phyloP scores from a whole-genome alignment of 768 basidiomycete genomes.

The Termitomyces sp. region DNA sequence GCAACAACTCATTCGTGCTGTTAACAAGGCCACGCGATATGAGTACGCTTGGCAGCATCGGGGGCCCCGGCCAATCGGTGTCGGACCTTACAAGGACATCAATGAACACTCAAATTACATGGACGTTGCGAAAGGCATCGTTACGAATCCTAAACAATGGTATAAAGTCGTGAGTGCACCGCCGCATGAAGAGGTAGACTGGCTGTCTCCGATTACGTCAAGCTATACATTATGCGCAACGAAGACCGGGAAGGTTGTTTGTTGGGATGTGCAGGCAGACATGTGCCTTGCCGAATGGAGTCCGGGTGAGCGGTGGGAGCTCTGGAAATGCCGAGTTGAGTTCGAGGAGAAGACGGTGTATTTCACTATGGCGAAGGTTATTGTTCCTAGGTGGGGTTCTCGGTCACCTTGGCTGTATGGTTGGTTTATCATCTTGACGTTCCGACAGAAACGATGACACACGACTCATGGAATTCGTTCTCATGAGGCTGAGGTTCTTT shows the following conservation, averaged over 20 bases:
- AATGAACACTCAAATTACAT: conserved; percentile 33
- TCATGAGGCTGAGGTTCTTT: conserved; percentile 63
- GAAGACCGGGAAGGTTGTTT: conserved; percentile 69
- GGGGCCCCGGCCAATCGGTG: conserved; percentile 46
- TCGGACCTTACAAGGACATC: conserved; percentile 22
- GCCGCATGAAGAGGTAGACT: conserved; percentile 65
- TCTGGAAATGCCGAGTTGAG: conserved; percentile 77
- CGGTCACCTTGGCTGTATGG: not conserved
- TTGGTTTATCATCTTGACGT: conserved; percentile 1
- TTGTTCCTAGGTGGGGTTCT: conserved; percentile 41
- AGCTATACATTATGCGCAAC: conserved; percentile 75
- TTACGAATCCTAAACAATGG: conserved; percentile 31
- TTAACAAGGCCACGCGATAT: conserved; percentile 56
- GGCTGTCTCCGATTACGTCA: conserved; percentile 72
- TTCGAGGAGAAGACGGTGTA: conserved; percentile 67
- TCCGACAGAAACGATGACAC: conserved; percentile 47
- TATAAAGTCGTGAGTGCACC: conserved; percentile 67
- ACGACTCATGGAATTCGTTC: conserved; percentile 63
- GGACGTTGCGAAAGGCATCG: conserved; percentile 20
- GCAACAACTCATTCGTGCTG: conserved; percentile 52
- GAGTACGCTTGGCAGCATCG: conserved; percentile 59
- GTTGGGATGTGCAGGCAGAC: conserved; percentile 68
- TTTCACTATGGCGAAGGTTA: conserved; percentile 69
- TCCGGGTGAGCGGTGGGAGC: conserved; percentile 56
- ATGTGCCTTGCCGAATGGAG: conserved; percentile 64